Evolutionary conservation across 2,329 filamentous ascomycete genomes (phyloP), one percentile per base, ranked within the genome.

Genomic region (Didymella segeticola): DNA sequence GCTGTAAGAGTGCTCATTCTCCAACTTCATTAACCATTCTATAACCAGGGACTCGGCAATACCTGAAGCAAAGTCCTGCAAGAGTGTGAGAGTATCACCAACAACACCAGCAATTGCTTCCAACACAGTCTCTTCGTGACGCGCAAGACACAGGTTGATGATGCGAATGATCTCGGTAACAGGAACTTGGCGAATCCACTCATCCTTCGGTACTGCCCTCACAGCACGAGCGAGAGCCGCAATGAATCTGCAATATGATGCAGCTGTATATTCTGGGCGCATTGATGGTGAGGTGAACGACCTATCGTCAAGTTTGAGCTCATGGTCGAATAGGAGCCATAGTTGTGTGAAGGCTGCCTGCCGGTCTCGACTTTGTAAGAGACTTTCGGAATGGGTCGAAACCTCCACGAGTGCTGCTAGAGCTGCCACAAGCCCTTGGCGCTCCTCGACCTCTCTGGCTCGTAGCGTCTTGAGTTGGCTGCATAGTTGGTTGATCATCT

Each of bases 381-480:
- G 43, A 34, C 30, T 27, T 14, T 39, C 14, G 0, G 7, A 12
- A 12, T 47, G 22, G 2, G 26, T 48, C 8, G 42, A 45, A 23
- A 61, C 52, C 26, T 57, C 53, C n/a, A 63, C 45, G 23, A 70
- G 57, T 26, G 58, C 64, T 25, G 72, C 60, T 26, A 89, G 75
- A 5, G 83, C 79, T 1, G 87, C 83, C 0, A 90, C 66, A 4
- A 90, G 73, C 0, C 89, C 89, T 65, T 92, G 89, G 1, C 86
- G 79, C 65, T 89, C 86, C 65, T 90, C 88, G 2, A 87, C 82
- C 63, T 91, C 86, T 26, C 87, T 79, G 2, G 72, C 61, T 54
- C 81, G 77, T 4, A 89, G 77, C 1, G 64, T 63, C 30, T 72
- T 66, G 11, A 89, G 68, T 4, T 78, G 75, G 2, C 62, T 62